Conservation (phyloP, 768 basidiomycete genomes). For the Mycena kentingensis region DNA sequence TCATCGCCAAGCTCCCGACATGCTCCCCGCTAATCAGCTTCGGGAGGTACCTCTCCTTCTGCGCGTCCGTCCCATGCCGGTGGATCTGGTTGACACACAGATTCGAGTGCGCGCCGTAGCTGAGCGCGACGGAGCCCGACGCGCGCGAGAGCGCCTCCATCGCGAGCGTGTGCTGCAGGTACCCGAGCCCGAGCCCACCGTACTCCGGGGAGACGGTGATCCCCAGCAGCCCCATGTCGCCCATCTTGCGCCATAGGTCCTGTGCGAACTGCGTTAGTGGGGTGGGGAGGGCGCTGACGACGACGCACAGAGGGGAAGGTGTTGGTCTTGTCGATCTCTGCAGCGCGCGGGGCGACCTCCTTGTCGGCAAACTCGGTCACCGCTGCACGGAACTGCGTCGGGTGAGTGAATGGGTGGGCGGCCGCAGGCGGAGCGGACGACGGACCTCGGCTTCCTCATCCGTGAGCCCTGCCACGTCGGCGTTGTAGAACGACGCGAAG, state of each 20-base stretch:
- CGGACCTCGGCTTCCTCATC: slow-evolving; percentile 71
- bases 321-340: slow-evolving; percentile 84
- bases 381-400: slow-evolving; percentile 75
- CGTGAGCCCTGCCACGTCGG: slow-evolving; percentile 72
- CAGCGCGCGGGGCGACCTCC: slow-evolving; percentile 85
- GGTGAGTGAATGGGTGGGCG: background rate
- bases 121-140: slow-evolving; percentile 90
- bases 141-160: slow-evolving; percentile 94
- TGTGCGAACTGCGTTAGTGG: slow-evolving; percentile 30
- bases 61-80: slow-evolving; percentile 78
- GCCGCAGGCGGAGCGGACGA: background rate
- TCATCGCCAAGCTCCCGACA: slow-evolving; percentile 93
- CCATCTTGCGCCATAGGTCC: slow-evolving; percentile 89
- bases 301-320: slow-evolving; percentile 68
- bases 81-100: slow-evolving; percentile 86
- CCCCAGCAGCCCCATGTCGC: slow-evolving; percentile 90
- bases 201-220: slow-evolving; percentile 80
- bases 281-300: slow-evolving; percentile 4
- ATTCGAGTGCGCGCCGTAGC: slow-evolving; percentile 91
- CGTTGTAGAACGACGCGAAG: slow-evolving; percentile 64
- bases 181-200: slow-evolving; percentile 82
- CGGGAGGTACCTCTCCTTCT: slow-evolving; percentile 84
- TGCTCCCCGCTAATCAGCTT: slow-evolving; percentile 79
- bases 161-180: slow-evolving; percentile 84
- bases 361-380: slow-evolving; percentile 78